Conservation (phyloP, 257 asterid genomes). For the Striga asiatica region DNA sequence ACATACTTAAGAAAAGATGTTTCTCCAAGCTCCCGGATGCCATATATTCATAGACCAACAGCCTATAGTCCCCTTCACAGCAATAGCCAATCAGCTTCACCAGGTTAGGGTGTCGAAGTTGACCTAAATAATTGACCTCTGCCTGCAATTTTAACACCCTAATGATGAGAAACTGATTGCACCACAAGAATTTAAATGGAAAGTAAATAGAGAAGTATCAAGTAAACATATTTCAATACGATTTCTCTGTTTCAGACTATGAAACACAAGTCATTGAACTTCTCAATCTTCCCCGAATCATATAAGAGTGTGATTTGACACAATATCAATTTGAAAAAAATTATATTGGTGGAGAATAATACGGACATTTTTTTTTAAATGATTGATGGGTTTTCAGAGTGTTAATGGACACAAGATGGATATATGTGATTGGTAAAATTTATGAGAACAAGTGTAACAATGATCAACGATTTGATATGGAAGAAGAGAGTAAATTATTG, state of each 20-base stretch:
- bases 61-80: constrained; percentile 82
- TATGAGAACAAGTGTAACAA: too few relatives aligned
- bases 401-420: too few relatives aligned
- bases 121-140: constrained; percentile 86
- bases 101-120: constrained; percentile 68
- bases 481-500: too few relatives aligned
- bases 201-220: background rate
- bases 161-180: constrained; percentile 17
- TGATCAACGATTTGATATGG: too few relatives aligned
- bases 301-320: background rate
- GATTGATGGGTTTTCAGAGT: too few relatives aligned
- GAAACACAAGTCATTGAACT: too few relatives aligned
- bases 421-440: too few relatives aligned
- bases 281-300: background rate
- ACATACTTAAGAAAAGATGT: constrained; percentile 76
- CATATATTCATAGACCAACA: constrained; percentile 90
- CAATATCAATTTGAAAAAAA: too few relatives aligned
- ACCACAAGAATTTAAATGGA: too few relatives aligned
- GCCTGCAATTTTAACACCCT: constrained; percentile 46
- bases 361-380: too few relatives aligned
- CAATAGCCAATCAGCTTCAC: constrained; percentile 87
- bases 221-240: background rate
- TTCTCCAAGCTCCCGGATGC: constrained; percentile 89
- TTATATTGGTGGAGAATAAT: too few relatives aligned
- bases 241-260: background rate